Evolutionary conservation across 2,329 filamentous ascomycete genomes (phyloP).

Genomic region (Fusarium pseudograminearum): DNA sequence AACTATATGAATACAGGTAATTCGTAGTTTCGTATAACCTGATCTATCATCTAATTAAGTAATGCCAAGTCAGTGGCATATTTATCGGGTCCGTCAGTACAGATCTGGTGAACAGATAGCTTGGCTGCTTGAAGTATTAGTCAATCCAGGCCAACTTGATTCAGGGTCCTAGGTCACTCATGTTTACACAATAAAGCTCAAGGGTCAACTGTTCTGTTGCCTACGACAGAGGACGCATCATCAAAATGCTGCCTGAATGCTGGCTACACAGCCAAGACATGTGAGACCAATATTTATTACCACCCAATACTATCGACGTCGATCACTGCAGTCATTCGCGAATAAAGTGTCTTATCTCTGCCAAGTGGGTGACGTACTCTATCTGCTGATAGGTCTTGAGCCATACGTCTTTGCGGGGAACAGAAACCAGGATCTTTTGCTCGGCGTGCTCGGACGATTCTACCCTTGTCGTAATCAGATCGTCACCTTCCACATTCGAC

Average conservation of each 20-base stretch:
- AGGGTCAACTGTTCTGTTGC: background rate
- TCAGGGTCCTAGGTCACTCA: too few relatives aligned
- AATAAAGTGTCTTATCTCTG: conserved; percentile 3
- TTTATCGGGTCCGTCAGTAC: background rate
- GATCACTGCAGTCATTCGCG: background rate
- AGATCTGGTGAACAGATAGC: background rate
- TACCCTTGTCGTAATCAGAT: conserved; percentile 14
- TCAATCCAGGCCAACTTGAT: background rate
- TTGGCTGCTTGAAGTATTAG: background rate
- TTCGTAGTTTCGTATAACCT: too few relatives aligned
- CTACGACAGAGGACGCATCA: background rate
- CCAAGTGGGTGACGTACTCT: conserved; percentile 13
- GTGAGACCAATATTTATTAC: background rate
- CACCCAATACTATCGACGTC: background rate
- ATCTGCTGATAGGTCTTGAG: conserved; percentile 9
- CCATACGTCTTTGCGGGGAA: background rate
- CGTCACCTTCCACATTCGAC: conserved; percentile 28
- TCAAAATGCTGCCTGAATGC: background rate
- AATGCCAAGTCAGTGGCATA: background rate
- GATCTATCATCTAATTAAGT: background rate
- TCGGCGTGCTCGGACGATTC: conserved; percentile 4
- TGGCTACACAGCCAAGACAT: background rate
- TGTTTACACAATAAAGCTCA: background rate
- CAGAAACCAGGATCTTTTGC: conserved; percentile 23
- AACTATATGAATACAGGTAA: too few relatives aligned